Evolutionary conservation across 331 rosid species (phyloP).

Genomic region (Dryas integrifolia): DNA sequence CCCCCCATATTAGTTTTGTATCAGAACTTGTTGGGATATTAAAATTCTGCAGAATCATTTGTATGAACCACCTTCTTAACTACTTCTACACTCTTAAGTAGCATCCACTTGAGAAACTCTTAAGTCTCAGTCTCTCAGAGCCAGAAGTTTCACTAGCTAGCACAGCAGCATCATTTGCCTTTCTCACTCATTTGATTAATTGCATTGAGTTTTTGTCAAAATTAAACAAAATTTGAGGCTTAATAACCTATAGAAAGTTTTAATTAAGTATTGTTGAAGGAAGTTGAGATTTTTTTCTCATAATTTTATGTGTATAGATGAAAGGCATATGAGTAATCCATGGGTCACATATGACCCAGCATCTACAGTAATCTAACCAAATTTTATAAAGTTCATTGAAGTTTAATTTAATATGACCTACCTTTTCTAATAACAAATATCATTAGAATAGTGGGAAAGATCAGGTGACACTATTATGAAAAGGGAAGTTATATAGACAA

Average conservation of each 20-base stretch:
- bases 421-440: neutral
- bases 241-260: neutral
- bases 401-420: neutral
- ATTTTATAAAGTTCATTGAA: neutral
- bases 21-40: neutral
- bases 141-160: too few relatives aligned
- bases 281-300: neutral
- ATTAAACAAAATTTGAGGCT: too few relatives aligned
- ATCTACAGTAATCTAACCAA: constrained; percentile 3
- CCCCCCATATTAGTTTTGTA: neutral
- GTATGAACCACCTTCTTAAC: neutral
- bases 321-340: neutral
- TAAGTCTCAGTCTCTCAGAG: too few relatives aligned
- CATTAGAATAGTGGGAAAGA: constrained; percentile 3
- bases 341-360: constrained; percentile 1
- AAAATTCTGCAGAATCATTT: neutral
- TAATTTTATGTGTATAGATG: neutral
- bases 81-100: too few relatives aligned
- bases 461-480: constrained; percentile 21
- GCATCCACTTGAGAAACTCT: too few relatives aligned
- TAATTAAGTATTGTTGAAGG: neutral
- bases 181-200: too few relatives aligned
- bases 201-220: too few relatives aligned
- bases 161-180: too few relatives aligned
- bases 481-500: constrained; percentile 17